Percentiles rank a stretch among this genome's conserved stretches.
phyloP scores from a whole-genome alignment of 148 eudicot species.

The Heliamphora exappendiculata region DNA sequence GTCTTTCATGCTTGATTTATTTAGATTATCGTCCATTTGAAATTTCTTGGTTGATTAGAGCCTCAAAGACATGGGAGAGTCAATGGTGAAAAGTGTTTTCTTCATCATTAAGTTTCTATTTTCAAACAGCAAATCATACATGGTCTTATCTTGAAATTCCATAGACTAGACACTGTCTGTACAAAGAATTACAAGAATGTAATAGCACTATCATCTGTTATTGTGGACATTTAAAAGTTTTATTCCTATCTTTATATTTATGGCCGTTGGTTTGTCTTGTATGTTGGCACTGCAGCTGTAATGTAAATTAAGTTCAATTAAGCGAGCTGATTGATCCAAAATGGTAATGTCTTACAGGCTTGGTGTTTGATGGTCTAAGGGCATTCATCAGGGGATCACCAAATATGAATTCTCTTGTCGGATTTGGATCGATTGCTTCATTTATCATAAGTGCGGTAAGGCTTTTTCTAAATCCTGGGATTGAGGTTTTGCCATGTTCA shows the following conservation, averaged over 20 bases:
- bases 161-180: neutral
- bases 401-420: slow-evolving; percentile 97
- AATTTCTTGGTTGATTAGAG: neutral
- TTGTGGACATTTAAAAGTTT: neutral
- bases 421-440: slow-evolving; percentile 86
- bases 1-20: neutral
- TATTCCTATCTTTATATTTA: neutral
- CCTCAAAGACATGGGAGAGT: neutral
- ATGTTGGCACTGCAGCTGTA: neutral
- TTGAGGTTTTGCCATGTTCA: slow-evolving; percentile 2
- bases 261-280: neutral
- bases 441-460: slow-evolving; percentile 75
- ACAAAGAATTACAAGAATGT: no score
- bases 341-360: slow-evolving; percentile 31
- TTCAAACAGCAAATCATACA: neutral
- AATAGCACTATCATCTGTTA: neutral
- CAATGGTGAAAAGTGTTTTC: neutral
- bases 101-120: neutral
- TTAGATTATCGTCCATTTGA: neutral
- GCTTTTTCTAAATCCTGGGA: slow-evolving; percentile 9
- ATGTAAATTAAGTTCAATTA: slow-evolving; percentile 2
- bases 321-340: slow-evolving; percentile 1
- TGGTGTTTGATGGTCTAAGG: slow-evolving; percentile 76
- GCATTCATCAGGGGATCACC: slow-evolving; percentile 78
- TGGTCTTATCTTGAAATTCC: neutral